These are phyloP conservation scores for Fusarium buharicum DNA, from an alignment of 2,329 filamentous ascomycete genomes.

Conservation along the genomic window DNA sequence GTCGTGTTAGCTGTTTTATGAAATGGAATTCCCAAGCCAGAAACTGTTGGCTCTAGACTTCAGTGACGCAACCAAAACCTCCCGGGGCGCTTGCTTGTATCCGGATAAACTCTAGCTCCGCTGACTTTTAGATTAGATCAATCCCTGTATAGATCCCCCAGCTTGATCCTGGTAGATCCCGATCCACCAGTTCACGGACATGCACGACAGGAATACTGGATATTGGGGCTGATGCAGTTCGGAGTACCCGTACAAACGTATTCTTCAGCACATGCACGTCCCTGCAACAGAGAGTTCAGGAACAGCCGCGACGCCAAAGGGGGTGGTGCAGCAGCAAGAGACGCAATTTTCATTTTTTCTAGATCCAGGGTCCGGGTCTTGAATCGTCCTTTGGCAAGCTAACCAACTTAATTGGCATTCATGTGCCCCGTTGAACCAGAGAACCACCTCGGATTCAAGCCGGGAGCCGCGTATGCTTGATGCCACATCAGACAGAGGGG, in stretches of 20 bases:
- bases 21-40: constrained; percentile 1
- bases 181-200: constrained; percentile 19
- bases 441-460: constrained; percentile 26
- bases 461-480: constrained; percentile 19
- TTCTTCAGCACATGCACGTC: constrained; percentile 2
- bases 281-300: constrained; percentile 1
- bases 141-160: constrained; percentile 38
- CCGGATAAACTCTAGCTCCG: constrained; percentile 42
- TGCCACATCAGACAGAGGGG: constrained; percentile 1
- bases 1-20: constrained; percentile 14
- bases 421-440: constrained; percentile 25
- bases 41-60: constrained; percentile 15
- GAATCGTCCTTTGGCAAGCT: constrained; percentile 7
- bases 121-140: neutral
- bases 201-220: constrained; percentile 26
- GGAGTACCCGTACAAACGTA: neutral
- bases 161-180: constrained; percentile 36
- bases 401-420: neutral
- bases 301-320: constrained; percentile 5
- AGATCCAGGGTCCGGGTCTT: constrained; percentile 13
- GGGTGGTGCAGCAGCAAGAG: neutral
- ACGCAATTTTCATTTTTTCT: constrained; percentile 12
- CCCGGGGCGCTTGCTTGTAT: constrained; percentile 17
- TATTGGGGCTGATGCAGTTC: neutral
- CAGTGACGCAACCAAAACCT: constrained; percentile 41